phyloP scores from a whole-genome alignment of 331 rosid genomes.

The Erythrophleum ivorense region DNA sequence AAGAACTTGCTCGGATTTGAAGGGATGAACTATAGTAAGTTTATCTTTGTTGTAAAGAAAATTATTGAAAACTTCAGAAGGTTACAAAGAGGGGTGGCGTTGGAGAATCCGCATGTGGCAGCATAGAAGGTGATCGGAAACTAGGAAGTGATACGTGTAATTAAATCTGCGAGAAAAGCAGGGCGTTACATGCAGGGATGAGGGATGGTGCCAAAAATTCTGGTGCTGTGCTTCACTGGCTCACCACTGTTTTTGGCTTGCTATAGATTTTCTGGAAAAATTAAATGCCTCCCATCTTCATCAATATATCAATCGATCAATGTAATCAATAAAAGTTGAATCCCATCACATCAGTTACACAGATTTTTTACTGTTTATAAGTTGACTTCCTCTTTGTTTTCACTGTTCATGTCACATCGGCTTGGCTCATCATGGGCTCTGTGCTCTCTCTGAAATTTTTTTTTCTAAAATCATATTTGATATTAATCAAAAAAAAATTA shows the following conservation, averaged over 20 bases:
- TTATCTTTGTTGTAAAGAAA: neutral
- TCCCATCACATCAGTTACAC: too few relatives aligned
- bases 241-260: neutral
- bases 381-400: too few relatives aligned
- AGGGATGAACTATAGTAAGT: neutral
- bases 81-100: constrained; percentile 32
- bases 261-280: too few relatives aligned
- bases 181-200: constrained; percentile 36
- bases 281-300: too few relatives aligned
- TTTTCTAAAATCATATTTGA: too few relatives aligned
- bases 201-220: constrained; percentile 9
- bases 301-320: too few relatives aligned
- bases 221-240: neutral
- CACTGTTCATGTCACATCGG: too few relatives aligned
- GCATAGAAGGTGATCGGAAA: constrained; percentile 15
- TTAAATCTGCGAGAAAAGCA: neutral
- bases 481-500: too few relatives aligned
- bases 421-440: too few relatives aligned
- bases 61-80: neutral
- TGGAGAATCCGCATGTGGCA: constrained; percentile 49
- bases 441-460: too few relatives aligned
- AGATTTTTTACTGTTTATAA: too few relatives aligned
- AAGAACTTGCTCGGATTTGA: neutral
- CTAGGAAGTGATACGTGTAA: constrained; percentile 44
- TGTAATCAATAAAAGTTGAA: too few relatives aligned